phyloP scores from a whole-genome alignment of 78 protist species.

The Mastigamoeba balamuthi region DNA sequence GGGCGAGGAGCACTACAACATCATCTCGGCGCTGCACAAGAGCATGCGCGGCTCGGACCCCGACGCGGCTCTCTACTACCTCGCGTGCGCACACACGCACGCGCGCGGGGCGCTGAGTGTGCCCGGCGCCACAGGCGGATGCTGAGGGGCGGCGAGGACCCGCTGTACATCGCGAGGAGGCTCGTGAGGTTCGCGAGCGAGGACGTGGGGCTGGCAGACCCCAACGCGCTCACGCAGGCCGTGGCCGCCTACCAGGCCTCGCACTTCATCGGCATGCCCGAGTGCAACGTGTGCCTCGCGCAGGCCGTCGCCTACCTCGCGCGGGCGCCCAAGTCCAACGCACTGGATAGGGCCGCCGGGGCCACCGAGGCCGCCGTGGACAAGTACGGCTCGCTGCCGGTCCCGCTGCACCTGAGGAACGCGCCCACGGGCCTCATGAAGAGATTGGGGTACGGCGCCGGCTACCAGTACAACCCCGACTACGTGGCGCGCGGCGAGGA shows the following conservation, averaged over 20 bases:
- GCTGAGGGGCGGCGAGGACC: background rate
- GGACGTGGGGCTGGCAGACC: constrained; percentile 60
- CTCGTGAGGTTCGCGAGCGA: constrained; percentile 52
- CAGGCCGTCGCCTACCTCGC: constrained; percentile 57
- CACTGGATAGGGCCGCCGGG: constrained; percentile 22
- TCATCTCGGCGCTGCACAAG: constrained; percentile 60
- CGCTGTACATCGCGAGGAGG: constrained; percentile 17
- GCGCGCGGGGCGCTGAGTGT: too few species aligned
- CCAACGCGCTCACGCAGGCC: constrained; percentile 39
- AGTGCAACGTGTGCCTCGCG: constrained; percentile 14
- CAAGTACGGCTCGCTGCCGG: constrained; percentile 21
- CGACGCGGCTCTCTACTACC: constrained; percentile 56
- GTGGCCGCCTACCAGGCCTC: constrained; percentile 35
- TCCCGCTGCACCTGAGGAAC: constrained; percentile 69
- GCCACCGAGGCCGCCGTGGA: background rate
- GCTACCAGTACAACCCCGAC: constrained; percentile 57
- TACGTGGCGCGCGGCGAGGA: constrained; percentile 8
- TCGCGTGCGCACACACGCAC: constrained; percentile 1
- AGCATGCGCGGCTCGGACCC: constrained; percentile 53
- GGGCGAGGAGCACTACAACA: constrained; percentile 50
- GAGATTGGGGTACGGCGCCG: constrained; percentile 30
- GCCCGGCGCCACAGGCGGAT: background rate
- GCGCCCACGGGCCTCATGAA: constrained; percentile 55
- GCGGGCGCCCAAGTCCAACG: constrained; percentile 49
- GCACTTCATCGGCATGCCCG: constrained; percentile 67